These are phyloP conservation scores for Paramecium tetraurelia DNA, from an alignment of 73 alveolate genomes.

Conservation along the genomic window DNA sequence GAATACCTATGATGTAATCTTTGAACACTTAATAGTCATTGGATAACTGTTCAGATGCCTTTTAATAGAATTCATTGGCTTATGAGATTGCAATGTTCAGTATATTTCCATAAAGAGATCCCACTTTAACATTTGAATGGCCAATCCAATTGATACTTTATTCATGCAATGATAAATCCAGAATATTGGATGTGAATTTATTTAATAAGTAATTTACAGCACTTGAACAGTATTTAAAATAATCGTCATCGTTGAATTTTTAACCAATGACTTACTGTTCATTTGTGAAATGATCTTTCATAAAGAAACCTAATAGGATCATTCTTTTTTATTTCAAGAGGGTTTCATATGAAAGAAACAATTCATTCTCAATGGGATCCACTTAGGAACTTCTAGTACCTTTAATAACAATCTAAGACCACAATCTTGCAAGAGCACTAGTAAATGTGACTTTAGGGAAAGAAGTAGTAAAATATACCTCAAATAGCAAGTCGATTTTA, in stretches of 20 bases:
- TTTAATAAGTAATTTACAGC: not conserved
- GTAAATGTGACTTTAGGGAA: not conserved
- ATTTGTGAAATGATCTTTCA: not conserved
- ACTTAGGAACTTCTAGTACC: not conserved
- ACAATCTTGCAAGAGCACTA: not conserved
- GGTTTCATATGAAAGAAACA: not conserved
- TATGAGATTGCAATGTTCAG: not conserved
- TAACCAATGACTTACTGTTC: not conserved
- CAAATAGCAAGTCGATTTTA: not conserved
- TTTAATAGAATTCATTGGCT: not conserved
- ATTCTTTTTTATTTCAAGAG: not conserved
- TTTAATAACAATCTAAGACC: conserved; percentile 19
- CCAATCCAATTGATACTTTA: not conserved
- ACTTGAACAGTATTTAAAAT: not conserved
- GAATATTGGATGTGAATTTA: not conserved
- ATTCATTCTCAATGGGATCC: not conserved
- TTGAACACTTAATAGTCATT: not conserved
- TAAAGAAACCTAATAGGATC: not conserved
- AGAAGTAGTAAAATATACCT: not conserved
- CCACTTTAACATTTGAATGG: not conserved
- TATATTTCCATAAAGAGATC: not conserved
- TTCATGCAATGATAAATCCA: not conserved
- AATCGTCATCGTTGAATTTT: not conserved
- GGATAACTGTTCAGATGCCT: not conserved
- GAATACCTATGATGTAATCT: not conserved